Percentiles rank a stretch among this genome's conserved stretches.
These are phyloP conservation scores for Austroboletus niveus DNA, from an alignment of 1,284 basidiomycete genomes.

Conservation along the genomic window DNA sequence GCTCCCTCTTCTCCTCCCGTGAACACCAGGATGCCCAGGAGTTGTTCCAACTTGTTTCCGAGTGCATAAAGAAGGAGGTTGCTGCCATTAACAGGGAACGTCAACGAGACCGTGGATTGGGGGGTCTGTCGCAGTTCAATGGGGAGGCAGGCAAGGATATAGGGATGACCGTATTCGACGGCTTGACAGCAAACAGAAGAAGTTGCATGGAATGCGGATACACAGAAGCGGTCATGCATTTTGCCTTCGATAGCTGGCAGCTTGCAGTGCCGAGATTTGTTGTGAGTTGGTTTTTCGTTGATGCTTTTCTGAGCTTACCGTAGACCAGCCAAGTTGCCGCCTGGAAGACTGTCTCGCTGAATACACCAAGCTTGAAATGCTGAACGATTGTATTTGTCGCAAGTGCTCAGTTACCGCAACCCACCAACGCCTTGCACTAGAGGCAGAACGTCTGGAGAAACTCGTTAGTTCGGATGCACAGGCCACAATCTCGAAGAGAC, in stretches of 20 bases:
- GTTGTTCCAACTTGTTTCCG: conserved; percentile 87
- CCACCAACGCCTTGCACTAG: conserved; percentile 53
- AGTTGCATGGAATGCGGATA: conserved; percentile 83
- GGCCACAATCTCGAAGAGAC: conserved; percentile 64
- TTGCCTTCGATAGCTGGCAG: conserved; percentile 80
- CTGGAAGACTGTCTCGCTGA: conserved; percentile 76
- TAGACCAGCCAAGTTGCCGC: conserved; percentile 49
- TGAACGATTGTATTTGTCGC: conserved; percentile 83
- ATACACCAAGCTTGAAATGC: conserved; percentile 78
- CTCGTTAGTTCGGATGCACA: conserved; percentile 41
- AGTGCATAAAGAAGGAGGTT: conserved; percentile 82
- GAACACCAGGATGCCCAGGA: conserved; percentile 97
- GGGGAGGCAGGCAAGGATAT: conserved; percentile 41
- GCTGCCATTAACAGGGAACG: conserved; percentile 62
- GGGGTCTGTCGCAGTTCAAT: conserved; percentile 41
- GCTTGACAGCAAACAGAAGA: conserved; percentile 77
- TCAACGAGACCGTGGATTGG: conserved; percentile 65
- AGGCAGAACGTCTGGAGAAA: conserved; percentile 54
- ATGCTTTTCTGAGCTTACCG: conserved; percentile 8
- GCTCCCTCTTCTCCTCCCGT: conserved; percentile 74
- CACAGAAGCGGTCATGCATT: conserved; percentile 87
- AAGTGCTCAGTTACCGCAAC: conserved; percentile 79
- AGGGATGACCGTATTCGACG: conserved; percentile 73
- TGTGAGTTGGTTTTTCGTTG: conserved; percentile 34
- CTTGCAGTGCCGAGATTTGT: conserved; percentile 66